Base-by-base conservation (phyloP, 2,329 filamentous ascomycete species). In the Fusarium sulawesiense region DNA sequence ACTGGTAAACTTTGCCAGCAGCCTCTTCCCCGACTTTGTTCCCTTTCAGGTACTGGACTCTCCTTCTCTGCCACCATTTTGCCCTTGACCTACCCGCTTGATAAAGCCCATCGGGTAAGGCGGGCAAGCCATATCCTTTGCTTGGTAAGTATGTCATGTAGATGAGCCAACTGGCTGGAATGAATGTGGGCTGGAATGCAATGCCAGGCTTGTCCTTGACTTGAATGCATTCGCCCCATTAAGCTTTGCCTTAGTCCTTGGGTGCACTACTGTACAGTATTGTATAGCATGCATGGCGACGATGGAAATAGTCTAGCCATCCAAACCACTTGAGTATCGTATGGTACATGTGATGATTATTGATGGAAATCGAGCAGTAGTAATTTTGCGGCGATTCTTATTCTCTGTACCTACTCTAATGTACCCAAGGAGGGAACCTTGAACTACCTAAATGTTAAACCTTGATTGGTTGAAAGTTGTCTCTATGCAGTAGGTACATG, bases 141-240 rank as follows among this genome's bases (percentile, higher is more conserved):
- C 63, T 66, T 50, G 32, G 45, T 51, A 56, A 53, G 49, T 53
- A 25, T 23, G 18, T 29, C 16, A 20, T 44, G 57, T 66, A 54
- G 29, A 41, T 71, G 60, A 68, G 66, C 70, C 67, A 71, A 57
- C 53, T 46, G 54, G 60, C 55, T 74, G 71, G 73, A 74, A 75
- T 75, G 73, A 44, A 60, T 30, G 57, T 48, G 45, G 40, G 50
- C 34, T 73, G 72, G 65, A 73, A 74, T 68, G 63, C 51, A 73
- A 74, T 68, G 65, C 51, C 25, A 51, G 48, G 30, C 32, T 48
- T 45, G 41, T 57, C 56, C 44, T 66, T 62, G 49, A 57, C 56
- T 49, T 72, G n/a, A 49, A 48, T 41, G 46, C 29, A 40, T 65
- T 60, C 23, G 32, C n/a, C 49, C 18, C 23, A 42, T 53, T 34